phyloP scores from a whole-genome alignment of 2,329 filamentous ascomycete genomes.

The Truncatella angustata region DNA sequence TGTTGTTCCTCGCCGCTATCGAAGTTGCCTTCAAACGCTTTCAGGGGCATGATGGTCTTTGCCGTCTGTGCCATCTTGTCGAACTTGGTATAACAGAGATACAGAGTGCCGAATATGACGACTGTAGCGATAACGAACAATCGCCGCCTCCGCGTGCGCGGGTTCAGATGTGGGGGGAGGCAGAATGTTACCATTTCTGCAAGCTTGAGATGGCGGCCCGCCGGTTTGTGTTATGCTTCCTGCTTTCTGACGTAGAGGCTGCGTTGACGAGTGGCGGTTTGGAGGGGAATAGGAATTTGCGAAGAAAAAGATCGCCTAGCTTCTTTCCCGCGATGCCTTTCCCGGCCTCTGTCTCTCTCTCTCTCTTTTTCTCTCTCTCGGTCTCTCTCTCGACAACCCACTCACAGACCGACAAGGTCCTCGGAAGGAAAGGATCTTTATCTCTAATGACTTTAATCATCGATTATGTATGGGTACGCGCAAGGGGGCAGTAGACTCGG shows the following conservation, averaged over 20 bases:
- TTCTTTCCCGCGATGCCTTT: background rate
- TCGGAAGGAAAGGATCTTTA: background rate
- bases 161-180: constrained; percentile 7
- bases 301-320: background rate
- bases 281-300: background rate
- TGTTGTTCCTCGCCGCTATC: background rate
- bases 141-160: constrained; percentile 10
- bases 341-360: too few species aligned
- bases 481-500: background rate
- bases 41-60: constrained; percentile 3
- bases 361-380: too few species aligned
- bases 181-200: constrained; percentile 6
- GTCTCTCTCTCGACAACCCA: too few species aligned
- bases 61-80: constrained; percentile 4
- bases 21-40: background rate
- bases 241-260: background rate
- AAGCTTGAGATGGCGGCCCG: background rate
- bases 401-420: too few species aligned
- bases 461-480: background rate
- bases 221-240: background rate
- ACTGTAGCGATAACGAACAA: background rate
- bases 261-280: background rate
- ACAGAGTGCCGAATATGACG: constrained; percentile 5
- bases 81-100: constrained; percentile 7
- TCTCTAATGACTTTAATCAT: background rate